These are phyloP conservation scores for Pyropia haitanensis DNA, from an alignment of 23 red algal genomes.

Conservation along the genomic window DNA sequence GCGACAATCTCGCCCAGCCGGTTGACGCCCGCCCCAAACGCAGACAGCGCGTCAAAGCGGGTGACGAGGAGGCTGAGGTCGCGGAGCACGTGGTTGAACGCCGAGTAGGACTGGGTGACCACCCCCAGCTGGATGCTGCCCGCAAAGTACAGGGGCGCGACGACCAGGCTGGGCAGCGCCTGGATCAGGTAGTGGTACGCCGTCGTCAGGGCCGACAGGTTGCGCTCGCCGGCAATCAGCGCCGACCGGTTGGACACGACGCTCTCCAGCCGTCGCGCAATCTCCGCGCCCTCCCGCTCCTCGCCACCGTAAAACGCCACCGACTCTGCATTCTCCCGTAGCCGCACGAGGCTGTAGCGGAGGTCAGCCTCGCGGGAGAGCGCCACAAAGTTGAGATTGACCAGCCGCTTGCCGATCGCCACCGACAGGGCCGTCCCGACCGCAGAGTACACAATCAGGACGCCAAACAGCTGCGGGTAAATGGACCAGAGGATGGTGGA, in stretches of 20 bases:
- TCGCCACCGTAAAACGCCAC: constrained; percentile 91
- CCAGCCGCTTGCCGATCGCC: constrained; percentile 54
- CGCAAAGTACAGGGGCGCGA: constrained; percentile 84
- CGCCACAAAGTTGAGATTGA: constrained; percentile 66
- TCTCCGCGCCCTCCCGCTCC: constrained; percentile 38
- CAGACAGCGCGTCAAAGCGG: constrained; percentile 81
- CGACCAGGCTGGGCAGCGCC: constrained; percentile 66
- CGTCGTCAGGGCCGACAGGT: constrained; percentile 70
- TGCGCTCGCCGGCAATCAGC: constrained; percentile 54
- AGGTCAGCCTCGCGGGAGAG: constrained; percentile 86
- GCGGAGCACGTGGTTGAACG: constrained; percentile 81
- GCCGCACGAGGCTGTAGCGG: constrained; percentile 69
- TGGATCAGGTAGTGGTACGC: constrained; percentile 87
- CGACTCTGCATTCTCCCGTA: constrained; percentile 90
- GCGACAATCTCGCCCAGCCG: constrained; percentile 77
- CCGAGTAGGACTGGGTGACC: constrained; percentile 73
- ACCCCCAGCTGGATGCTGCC: constrained; percentile 66
- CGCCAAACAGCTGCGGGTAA: constrained; percentile 66
- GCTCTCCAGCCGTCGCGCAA: constrained; percentile 33
- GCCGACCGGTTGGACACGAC: constrained; percentile 57
- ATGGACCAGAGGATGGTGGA: constrained; percentile 79
- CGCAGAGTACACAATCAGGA: constrained; percentile 62
- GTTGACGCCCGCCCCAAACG: constrained; percentile 76
- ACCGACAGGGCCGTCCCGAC: constrained; percentile 47
- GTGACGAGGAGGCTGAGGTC: constrained; percentile 80